Percentiles rank a stretch among this genome's conserved stretches.
These are phyloP conservation scores for Albugo laibachii DNA, from an alignment of 352 stramenopile species.

Conservation along the genomic window DNA sequence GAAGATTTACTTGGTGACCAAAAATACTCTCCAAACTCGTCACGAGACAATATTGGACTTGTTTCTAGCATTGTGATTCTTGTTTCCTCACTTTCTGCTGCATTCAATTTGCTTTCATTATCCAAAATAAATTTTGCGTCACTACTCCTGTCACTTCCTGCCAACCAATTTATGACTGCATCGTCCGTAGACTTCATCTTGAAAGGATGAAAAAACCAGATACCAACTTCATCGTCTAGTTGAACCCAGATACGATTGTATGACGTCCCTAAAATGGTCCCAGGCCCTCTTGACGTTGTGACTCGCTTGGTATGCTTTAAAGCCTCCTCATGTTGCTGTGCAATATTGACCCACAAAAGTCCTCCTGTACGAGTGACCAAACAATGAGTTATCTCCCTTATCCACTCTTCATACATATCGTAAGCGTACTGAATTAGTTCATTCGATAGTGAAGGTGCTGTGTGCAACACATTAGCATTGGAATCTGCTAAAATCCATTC, in stretches of 20 bases:
- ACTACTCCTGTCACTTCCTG: not conserved
- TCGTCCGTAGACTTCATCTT: slow-evolving; percentile 22
- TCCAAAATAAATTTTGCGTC: not conserved
- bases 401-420: slow-evolving; percentile 38
- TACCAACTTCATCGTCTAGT: slow-evolving; percentile 47
- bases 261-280: slow-evolving; percentile 36
- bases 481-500: slow-evolving; percentile 11
- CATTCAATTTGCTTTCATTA: not conserved
- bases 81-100: not conserved
- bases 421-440: slow-evolving; percentile 17
- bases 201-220: slow-evolving; percentile 65
- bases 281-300: slow-evolving; percentile 50
- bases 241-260: slow-evolving; percentile 53
- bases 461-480: slow-evolving; percentile 8
- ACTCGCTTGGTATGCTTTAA: slow-evolving; percentile 12
- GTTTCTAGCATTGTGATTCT: not conserved
- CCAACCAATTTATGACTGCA: not conserved
- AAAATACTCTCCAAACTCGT: no score
- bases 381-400: slow-evolving; percentile 18
- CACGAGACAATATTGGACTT: no score
- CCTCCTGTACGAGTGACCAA: slow-evolving; percentile 35
- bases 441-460: no score
- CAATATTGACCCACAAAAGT: slow-evolving; percentile 54
- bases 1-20: no score
- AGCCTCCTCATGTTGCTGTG: slow-evolving; percentile 8